Evolutionary conservation across 129 eudicot genomes (phyloP), one percentile per base, ranked within the genome.

Genomic region (Daucus carota): DNA sequence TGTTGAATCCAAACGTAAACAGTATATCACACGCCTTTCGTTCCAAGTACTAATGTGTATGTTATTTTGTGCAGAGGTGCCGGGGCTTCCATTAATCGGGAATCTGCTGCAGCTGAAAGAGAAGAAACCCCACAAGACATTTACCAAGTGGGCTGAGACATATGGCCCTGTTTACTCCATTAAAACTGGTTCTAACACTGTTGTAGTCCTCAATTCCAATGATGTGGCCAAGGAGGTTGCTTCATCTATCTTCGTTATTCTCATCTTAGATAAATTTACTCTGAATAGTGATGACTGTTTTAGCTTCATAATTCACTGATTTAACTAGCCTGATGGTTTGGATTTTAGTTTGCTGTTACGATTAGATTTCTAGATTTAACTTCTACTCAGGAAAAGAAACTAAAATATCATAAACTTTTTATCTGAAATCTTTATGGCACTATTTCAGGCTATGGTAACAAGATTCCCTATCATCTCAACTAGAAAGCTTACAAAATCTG

Each of bases 101-200:
- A 86, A 80, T 73, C 45, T 86, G 73, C 87, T 80, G 65, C 72
- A 86, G n/a, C 36, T 86, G 62, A 86, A 83, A 66, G 87, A 86
- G 73, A 83, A 86, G 71, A 86, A 83, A 73, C 98, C 93, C 11
- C 86, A 84, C 83, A 87, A 81, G 77, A 93, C 96, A 15, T 90
- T 90, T 67, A 76, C 91, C 38, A 84, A 81, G 33, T 90, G 92
- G 91, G 95, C 92, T 46, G 88, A 93, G 75, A 85, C 77, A 63
- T 85, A 88, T 82, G 98, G 98, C 44, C 97, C 97, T 47, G 76
- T 93, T 67, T 93, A 88, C 79, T 93, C 98, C 45, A 89, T 93
- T 41, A 83, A 70, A 80, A 74, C 90, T 2, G 97, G 97, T 31
- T 77, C 90, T 42, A 81, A 63, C 38, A 78, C 77, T 20, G 45